Base-by-base conservation (phyloP, 148 eudicot species). In the Camellia japonica region DNA sequence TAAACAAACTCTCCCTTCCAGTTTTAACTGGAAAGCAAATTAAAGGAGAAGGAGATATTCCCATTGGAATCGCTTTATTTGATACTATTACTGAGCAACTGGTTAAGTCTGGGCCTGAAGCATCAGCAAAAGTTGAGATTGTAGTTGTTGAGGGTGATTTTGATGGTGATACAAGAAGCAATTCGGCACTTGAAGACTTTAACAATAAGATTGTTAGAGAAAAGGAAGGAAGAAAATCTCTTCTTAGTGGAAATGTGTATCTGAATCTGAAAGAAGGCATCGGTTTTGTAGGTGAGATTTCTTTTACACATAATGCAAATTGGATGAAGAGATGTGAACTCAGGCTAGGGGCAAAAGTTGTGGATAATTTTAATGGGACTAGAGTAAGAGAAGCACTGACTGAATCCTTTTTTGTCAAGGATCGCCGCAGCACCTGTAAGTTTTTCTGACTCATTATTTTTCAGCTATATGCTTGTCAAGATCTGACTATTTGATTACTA, bases 361-460 rank as follows among this genome's bases (percentile, higher is more conserved):
- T 75, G 80, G 82, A 78, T 77, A 71, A 46, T 42, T 23, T 74
- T 23, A 16, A 20, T 44, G 80, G 83, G 1, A 42, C 16, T 65
- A 75, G 46, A 58, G 82, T 86, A 30, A 75, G 71, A 84, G 83
- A 77, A 74, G 85, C 85, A 68, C 75, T 63, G 43, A 81, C 87
- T 16, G 87, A 81, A 68, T 12, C 83, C 30, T 88, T 88, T 30
- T 12, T 7, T 12, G 72, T 88, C 62, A 74, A 56, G 38, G 90
- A 88, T 65, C 63, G 60, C 54, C 90, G 88, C 6, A 20, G 8
- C 41, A 71, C 15, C 41, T 71, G 74, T 71, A 20, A 71, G 74
- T 71, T 19, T 20, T 55, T 61, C 42, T 49, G 56, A 5, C 43
- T 20, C 12, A 12, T 11, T 10, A 47, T 9, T 47, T 19, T 19